Evolutionary conservation across 2,329 filamentous ascomycete genomes (phyloP).

Genomic region (Hypoxylon sp.): DNA sequence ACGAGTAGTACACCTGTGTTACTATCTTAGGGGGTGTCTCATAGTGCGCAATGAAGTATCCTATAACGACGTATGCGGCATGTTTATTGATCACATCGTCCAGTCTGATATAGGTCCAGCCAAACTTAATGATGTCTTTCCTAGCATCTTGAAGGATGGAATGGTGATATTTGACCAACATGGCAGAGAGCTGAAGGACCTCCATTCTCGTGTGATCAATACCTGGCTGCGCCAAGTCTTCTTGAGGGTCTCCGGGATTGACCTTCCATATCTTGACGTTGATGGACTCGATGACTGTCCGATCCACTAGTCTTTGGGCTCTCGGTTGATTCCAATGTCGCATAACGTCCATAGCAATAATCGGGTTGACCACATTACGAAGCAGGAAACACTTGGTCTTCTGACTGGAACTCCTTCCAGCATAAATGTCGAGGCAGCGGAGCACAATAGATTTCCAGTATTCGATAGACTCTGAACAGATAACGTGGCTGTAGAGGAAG

Average conservation of each 20-base stretch:
- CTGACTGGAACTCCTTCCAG: constrained; percentile 82
- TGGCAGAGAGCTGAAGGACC: constrained; percentile 91
- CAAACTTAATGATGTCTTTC: constrained; percentile 99
- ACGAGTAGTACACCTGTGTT: constrained; percentile 91
- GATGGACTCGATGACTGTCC: constrained; percentile 87
- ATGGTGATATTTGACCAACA: constrained; percentile 96
- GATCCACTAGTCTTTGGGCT: constrained; percentile 84
- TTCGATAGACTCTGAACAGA: constrained; percentile 86
- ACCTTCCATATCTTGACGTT: constrained; percentile 95
- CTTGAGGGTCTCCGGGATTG: constrained; percentile 83
- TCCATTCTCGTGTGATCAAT: constrained; percentile 98
- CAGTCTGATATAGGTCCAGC: constrained; percentile 98
- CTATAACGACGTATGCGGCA: constrained; percentile 95
- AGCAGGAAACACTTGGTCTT: constrained; percentile 94
- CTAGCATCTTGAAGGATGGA: constrained; percentile 89
- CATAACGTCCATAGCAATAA: constrained; percentile 96
- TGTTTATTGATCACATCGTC: constrained; percentile 99
- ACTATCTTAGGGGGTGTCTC: constrained; percentile 98
- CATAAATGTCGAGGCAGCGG: constrained; percentile 90
- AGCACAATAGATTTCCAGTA: constrained; percentile 87
- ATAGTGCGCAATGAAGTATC: constrained; percentile 97
- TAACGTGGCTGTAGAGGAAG: constrained; percentile 88
- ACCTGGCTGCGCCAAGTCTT: constrained; percentile 86
- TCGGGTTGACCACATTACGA: constrained; percentile 93
- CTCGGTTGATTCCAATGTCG: constrained; percentile 77